phyloP scores from a whole-genome alignment of 2,329 filamentous ascomycete species.

The Curvularia sp. region DNA sequence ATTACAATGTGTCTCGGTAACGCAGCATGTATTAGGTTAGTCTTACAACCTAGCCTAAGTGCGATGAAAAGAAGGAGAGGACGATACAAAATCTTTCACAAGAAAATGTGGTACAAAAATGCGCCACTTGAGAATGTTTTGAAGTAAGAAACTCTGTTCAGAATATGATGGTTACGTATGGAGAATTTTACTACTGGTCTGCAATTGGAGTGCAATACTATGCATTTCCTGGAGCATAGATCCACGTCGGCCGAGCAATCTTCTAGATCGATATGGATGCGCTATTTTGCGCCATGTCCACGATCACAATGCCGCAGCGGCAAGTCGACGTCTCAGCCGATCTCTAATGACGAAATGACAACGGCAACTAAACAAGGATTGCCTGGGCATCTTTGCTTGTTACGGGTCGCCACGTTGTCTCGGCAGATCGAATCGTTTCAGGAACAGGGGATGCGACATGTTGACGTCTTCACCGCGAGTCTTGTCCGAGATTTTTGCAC shows the following conservation, averaged over 20 bases:
- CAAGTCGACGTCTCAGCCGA: slow-evolving; percentile 4
- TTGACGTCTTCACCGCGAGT: slow-evolving; percentile 18
- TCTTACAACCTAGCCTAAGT: too few species aligned
- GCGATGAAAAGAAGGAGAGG: too few species aligned
- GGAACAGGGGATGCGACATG: neutral
- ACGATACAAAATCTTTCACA: too few species aligned
- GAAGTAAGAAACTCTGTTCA: too few species aligned
- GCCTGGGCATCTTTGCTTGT: slow-evolving; percentile 3
- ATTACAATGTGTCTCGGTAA: too few species aligned
- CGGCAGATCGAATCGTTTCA: slow-evolving; percentile 11
- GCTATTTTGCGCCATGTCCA: neutral
- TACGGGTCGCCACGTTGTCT: slow-evolving; percentile 7
- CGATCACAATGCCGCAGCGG: neutral
- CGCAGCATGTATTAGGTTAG: too few species aligned
- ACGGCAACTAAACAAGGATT: slow-evolving; percentile 12
- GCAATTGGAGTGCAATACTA: too few species aligned
- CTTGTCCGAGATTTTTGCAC: slow-evolving; percentile 16
- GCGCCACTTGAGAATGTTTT: too few species aligned
- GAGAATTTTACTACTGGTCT: too few species aligned
- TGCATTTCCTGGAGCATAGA: neutral
- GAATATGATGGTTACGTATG: too few species aligned
- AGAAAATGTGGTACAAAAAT: too few species aligned
- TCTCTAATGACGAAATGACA: slow-evolving; percentile 12
- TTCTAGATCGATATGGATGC: neutral
- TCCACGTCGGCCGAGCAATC: neutral